These are phyloP conservation scores for Fusarium temperatum DNA, from an alignment of 2,329 filamentous ascomycete species.

Conservation along the genomic window DNA sequence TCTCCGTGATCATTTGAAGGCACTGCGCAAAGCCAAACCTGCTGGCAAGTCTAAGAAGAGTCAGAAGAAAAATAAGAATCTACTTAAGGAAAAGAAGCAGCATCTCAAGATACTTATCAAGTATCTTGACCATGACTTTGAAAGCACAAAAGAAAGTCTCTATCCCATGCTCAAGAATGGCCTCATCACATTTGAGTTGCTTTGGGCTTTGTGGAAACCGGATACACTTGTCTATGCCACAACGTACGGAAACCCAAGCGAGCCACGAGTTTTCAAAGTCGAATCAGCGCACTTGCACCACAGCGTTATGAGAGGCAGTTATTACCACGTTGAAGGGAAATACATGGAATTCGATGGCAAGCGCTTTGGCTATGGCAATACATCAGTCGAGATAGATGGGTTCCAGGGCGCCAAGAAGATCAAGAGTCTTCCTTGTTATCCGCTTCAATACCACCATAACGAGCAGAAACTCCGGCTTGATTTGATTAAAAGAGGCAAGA, in stretches of 20 bases:
- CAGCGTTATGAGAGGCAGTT: slow-evolving; percentile 76
- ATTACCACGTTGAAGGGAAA: slow-evolving; percentile 78
- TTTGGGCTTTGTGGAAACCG: slow-evolving; percentile 91
- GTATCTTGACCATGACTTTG: slow-evolving; percentile 85
- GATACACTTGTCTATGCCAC: slow-evolving; percentile 81
- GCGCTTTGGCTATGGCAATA: slow-evolving; percentile 78
- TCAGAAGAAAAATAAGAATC: slow-evolving; percentile 68
- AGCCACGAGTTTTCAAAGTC: slow-evolving; percentile 84
- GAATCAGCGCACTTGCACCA: slow-evolving; percentile 77
- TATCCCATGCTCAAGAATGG: slow-evolving; percentile 83
- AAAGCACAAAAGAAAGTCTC: slow-evolving; percentile 77
- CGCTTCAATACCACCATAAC: slow-evolving; percentile 81
- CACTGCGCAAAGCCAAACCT: slow-evolving; percentile 67
- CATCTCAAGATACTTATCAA: slow-evolving; percentile 78
- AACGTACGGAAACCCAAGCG: slow-evolving; percentile 79
- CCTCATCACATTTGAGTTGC: slow-evolving; percentile 86
- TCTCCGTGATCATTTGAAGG: slow-evolving; percentile 70
- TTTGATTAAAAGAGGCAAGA: slow-evolving; percentile 83
- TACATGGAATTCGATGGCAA: slow-evolving; percentile 93
- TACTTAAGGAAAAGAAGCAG: slow-evolving; percentile 64
- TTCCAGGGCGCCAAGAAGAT: slow-evolving; percentile 89
- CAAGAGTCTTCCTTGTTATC: slow-evolving; percentile 78
- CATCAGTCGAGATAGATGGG: slow-evolving; percentile 72
- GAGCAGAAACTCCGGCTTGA: slow-evolving; percentile 69
- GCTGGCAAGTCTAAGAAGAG: slow-evolving; percentile 61